These are phyloP conservation scores for Suhomyces faveliae DNA, from an alignment of 805 yeast genomes.

Conservation along the genomic window DNA sequence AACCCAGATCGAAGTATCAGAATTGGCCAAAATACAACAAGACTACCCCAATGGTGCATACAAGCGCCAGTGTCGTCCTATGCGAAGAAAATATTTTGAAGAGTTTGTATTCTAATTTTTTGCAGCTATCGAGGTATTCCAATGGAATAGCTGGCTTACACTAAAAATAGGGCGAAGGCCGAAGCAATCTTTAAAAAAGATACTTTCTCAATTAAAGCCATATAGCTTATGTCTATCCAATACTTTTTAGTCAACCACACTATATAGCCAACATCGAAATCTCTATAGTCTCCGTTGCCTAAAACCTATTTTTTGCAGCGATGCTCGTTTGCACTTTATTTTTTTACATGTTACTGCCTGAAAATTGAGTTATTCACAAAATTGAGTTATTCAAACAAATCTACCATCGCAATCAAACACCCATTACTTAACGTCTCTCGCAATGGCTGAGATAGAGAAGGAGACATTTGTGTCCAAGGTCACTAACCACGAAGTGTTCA, in stretches of 20 bases:
- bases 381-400: not conserved
- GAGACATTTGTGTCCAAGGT: slow-evolving; percentile 8
- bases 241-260: no score
- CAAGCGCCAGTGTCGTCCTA: not conserved
- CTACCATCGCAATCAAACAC: not conserved
- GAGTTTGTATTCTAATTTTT: not conserved
- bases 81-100: not conserved
- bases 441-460: slow-evolving; percentile 2
- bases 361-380: not conserved
- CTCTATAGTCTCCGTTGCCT: not conserved
- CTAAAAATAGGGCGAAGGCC: no score
- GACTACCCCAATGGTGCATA: slow-evolving; percentile 3
- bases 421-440: not conserved
- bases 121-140: no score
- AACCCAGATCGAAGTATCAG: not conserved
- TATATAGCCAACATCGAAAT: not conserved
- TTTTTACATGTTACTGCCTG: not conserved
- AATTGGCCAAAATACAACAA: not conserved
- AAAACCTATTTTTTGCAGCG: not conserved
- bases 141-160: no score
- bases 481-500: slow-evolving; percentile 7
- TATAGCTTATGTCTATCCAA: no score
- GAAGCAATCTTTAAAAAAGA: no score
- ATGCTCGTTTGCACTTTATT: not conserved
- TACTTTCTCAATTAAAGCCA: no score